Base-by-base conservation (phyloP, 1,284 basidiomycete species). In the Malassezia cuniculi region DNA sequence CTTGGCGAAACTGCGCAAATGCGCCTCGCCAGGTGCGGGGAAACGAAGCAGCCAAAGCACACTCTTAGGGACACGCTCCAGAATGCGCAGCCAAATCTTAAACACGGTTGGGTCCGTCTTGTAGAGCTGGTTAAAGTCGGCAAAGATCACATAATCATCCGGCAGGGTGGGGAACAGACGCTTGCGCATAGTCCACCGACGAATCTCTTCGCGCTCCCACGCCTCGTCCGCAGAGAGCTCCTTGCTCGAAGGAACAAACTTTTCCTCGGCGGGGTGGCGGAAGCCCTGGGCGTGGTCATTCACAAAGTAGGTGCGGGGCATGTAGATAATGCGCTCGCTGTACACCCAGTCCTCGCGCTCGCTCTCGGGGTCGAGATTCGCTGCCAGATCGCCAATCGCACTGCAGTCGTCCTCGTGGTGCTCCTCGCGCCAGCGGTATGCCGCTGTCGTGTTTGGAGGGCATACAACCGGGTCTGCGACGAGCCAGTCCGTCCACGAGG, bases 41-140 rank as follows among this genome's bases (percentile, higher is more conserved):
- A 78, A 78, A 11, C 76, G 74, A 27, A 78, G 68, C 6, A 78
- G 68, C 77, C 76, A 78, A 11, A 78, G 65, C 44, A 78, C 73
- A 34, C 75, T 76, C 21, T 72, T 72, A 6, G 72, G 74, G 19
- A 76, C 72, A 29, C 69, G 66, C 14, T 66, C 49, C 12, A 78
- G 69, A 33, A 78, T 77, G 24, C 70, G 69, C 22, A 78, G 68
- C 76, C 76, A 78, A 12, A 72, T 69, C 51, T 69, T 69, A 56
- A 76, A 78, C 45, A 77, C 72, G 52, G 73, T 72, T 17, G 54
- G 51, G 39, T 60, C 58, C 40, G 47, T 47, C 49, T 66, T 66
- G 55, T 68, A 66, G 34, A 75, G 72, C 70, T 78, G 76, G 54
- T 77, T 78, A 59, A 77, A 78, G 52, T 77, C 76, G 36, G 76